Base-by-base conservation (phyloP, 202 grass and related monocot genomes). In the Saccharum hybrid region DNA sequence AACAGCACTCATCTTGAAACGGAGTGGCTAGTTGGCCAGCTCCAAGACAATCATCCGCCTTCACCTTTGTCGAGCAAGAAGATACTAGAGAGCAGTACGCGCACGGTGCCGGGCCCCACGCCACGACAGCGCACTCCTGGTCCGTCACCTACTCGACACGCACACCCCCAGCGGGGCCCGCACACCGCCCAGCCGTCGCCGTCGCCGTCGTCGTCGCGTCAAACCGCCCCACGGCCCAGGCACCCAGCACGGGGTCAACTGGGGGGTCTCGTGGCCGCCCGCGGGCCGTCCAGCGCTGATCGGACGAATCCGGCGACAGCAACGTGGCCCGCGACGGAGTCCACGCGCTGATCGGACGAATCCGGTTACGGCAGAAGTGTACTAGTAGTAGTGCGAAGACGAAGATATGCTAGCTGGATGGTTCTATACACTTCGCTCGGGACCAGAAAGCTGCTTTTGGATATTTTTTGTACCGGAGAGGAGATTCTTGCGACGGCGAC, bases 381-480 rank as follows among this genome's bases (percentile, higher is more conserved):
- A 0, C 28, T 28, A 28, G 28, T 28, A 28, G 28, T 28, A 28
- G 28, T 28, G 28, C 26, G 26, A 26, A 26, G 26, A 26, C 26
- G 26, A 26, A 51, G 3, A 21, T 34, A 22, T 4, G 5, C 2
- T 12, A 31, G 28, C 61, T 1, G 0, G 42, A 76, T 48, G 37
- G 36, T 89, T 89, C 87, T 76, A 77, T 77, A 89, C 8, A 76
- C 54, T 89, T 89, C 87, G 1, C 0, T 18, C 21, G 72, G 22
- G 11, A 28, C 10, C 1, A 6, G 41, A 76, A 76, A 36, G 52
- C 63, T 43, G 82, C 11, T 5, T 8, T 8, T 16, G 37, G 78
- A 72, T 77, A 72, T 28, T 60, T 85, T 82, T 82, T 76, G 2
- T 48, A 80, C 49, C 10, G 1, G 19, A 54, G 57, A 71, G 1